Conservation (phyloP, 176 grass and related monocot genomes). For the Eleusine indica region DNA sequence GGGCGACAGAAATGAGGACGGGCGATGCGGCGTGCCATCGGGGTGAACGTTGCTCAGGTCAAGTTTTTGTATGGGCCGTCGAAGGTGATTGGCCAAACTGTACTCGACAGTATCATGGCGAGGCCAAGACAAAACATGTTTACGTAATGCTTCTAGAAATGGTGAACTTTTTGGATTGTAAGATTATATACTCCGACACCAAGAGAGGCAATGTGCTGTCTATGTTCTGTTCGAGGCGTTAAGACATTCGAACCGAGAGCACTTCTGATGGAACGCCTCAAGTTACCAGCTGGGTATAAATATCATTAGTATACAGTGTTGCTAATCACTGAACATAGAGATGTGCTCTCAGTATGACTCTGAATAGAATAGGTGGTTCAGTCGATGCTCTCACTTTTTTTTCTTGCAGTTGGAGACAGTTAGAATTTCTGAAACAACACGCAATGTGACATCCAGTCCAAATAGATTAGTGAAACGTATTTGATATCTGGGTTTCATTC, state of each 20-base stretch:
- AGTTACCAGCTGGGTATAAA: not conserved
- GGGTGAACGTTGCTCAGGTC: slow-evolving; percentile 37
- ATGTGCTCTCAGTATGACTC: not conserved
- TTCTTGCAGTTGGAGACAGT: too few species aligned
- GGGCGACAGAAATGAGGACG: slow-evolving; percentile 54
- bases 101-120: slow-evolving; percentile 38
- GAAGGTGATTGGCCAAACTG: slow-evolving; percentile 28
- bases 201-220: not conserved
- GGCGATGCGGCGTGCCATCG: slow-evolving; percentile 28
- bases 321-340: not conserved
- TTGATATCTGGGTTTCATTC: too few species aligned
- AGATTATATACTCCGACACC: not conserved
- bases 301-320: not conserved
- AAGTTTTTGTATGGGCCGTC: slow-evolving; percentile 28
- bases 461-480: too few species aligned
- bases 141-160: slow-evolving; percentile 38
- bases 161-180: not conserved
- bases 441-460: too few species aligned
- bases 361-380: too few species aligned
- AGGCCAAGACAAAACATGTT: not conserved
- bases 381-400: too few species aligned
- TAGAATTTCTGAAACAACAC: too few species aligned
- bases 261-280: not conserved
- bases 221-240: not conserved
- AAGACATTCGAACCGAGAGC: not conserved